phyloP scores from a whole-genome alignment of 169 alveolate genomes.

The Eimeria acervulina region DNA sequence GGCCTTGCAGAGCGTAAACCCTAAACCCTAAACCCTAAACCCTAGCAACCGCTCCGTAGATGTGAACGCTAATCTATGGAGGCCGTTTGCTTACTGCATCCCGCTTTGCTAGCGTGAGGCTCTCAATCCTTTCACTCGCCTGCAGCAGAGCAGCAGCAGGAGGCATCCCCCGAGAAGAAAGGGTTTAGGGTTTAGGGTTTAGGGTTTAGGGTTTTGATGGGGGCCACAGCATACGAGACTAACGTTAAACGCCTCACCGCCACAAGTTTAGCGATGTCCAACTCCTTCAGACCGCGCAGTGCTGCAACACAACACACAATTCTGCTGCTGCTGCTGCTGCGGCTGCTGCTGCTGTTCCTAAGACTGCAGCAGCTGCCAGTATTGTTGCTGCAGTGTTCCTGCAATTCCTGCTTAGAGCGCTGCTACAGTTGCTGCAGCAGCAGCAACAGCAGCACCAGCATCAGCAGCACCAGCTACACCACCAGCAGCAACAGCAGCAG shows the following conservation, averaged over 20 bases:
- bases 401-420: neutral
- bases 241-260: constrained; percentile 16
- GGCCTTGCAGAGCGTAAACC: too few species aligned
- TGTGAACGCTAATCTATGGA: too few species aligned
- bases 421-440: neutral
- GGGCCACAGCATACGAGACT: neutral
- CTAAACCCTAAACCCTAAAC: too few species aligned
- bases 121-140: neutral
- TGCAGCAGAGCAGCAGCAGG: constrained; percentile 2
- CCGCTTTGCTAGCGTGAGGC: constrained; percentile 9
- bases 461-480: neutral
- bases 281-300: neutral
- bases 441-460: neutral
- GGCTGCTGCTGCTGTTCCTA: too few species aligned
- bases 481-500: neutral
- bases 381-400: neutral
- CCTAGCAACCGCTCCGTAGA: too few species aligned
- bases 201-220: neutral
- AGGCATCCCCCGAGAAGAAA: neutral
- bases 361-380: neutral
- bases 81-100: constrained; percentile 1
- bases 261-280: constrained; percentile 1
- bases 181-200: too few species aligned
- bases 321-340: too few species aligned
- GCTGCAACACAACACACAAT: constrained; percentile 26